Percentiles rank a stretch among this genome's conserved stretches.
These are phyloP conservation scores for Sporisorium scitamineum DNA, from an alignment of 1,284 basidiomycete genomes.

Conservation along the genomic window DNA sequence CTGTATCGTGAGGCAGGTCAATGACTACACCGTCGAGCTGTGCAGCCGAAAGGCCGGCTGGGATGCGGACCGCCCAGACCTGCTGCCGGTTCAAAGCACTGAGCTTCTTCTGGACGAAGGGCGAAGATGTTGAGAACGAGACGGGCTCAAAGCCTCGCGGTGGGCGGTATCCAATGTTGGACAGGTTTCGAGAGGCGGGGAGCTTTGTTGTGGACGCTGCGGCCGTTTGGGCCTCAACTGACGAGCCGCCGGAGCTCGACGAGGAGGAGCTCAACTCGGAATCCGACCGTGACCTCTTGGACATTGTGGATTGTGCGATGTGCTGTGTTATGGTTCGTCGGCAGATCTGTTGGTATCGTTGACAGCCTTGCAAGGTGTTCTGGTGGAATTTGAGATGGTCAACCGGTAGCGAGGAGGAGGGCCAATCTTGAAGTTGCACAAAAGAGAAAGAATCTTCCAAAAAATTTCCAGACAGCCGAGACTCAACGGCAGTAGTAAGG, in stretches of 20 bases:
- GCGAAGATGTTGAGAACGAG: constrained; percentile 17
- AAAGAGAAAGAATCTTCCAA: constrained; percentile 10
- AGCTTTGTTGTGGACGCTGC: constrained; percentile 34
- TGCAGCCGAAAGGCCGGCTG: constrained; percentile 29
- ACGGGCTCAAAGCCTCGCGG: constrained; percentile 46
- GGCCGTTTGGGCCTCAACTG: constrained; percentile 29
- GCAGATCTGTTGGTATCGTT: background rate
- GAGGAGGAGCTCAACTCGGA: constrained; percentile 43
- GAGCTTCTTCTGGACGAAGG: constrained; percentile 33
- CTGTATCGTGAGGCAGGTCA: constrained; percentile 25
- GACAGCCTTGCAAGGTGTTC: background rate
- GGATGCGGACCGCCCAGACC: constrained; percentile 50
- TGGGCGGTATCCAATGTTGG: constrained; percentile 44
- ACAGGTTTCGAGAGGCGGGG: constrained; percentile 28
- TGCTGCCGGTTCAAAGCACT: constrained; percentile 21
- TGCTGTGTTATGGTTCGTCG: background rate
- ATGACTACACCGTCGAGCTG: constrained; percentile 49
- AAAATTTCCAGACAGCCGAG: constrained; percentile 21
- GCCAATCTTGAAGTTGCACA: too few species aligned
- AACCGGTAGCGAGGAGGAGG: background rate
- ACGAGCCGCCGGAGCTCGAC: constrained; percentile 41
- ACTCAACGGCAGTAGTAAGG: constrained; percentile 5
- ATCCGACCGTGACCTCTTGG: constrained; percentile 34
- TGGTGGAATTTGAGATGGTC: background rate
- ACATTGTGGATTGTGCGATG: constrained; percentile 11